Percentiles rank a stretch among this genome's conserved stretches.
Evolutionary conservation across 139 green algal species (phyloP).

Genomic region (Chlamydomonas sphaeroides): DNA sequence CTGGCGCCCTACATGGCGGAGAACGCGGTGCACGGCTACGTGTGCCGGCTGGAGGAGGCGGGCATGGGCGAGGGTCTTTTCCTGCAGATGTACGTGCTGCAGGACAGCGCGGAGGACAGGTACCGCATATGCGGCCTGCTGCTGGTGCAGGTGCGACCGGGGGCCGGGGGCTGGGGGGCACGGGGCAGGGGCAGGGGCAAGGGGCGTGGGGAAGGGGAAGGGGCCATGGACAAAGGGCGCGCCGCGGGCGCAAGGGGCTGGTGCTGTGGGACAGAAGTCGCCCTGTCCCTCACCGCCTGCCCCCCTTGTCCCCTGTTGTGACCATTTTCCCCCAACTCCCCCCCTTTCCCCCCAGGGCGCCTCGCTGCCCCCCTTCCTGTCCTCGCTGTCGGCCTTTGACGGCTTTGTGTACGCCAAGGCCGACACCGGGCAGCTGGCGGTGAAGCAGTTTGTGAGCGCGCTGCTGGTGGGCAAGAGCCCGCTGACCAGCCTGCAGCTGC

Average conservation of each 20-base stretch:
- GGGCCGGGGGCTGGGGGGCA: neutral
- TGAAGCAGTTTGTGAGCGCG: slow-evolving; percentile 30
- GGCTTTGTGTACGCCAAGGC: slow-evolving; percentile 25
- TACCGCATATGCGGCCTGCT: slow-evolving; percentile 38
- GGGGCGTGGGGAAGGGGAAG: neutral
- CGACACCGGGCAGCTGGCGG: neutral
- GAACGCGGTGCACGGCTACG: slow-evolving; percentile 29
- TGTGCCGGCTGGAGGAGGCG: slow-evolving; percentile 13
- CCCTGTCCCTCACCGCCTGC: too few relatives aligned
- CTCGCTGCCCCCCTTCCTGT: neutral
- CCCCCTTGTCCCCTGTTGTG: too few relatives aligned
- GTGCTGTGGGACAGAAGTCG: too few relatives aligned
- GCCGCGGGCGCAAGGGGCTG: too few relatives aligned
- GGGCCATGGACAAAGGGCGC: too few relatives aligned
- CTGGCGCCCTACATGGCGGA: slow-evolving; percentile 25
- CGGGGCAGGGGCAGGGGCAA: neutral
- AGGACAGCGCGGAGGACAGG: neutral
- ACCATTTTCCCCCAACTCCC: too few relatives aligned
- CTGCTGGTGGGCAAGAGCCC: slow-evolving; percentile 33
- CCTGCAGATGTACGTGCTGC: slow-evolving; percentile 20
- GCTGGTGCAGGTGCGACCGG: neutral
- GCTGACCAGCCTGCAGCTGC: slow-evolving; percentile 5
- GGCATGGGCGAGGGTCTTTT: neutral
- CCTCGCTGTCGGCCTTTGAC: slow-evolving; percentile 3
- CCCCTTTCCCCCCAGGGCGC: neutral